These are phyloP conservation scores for Trypanosoma mega DNA, from an alignment of 208 protist genomes.

Conservation along the genomic window DNA sequence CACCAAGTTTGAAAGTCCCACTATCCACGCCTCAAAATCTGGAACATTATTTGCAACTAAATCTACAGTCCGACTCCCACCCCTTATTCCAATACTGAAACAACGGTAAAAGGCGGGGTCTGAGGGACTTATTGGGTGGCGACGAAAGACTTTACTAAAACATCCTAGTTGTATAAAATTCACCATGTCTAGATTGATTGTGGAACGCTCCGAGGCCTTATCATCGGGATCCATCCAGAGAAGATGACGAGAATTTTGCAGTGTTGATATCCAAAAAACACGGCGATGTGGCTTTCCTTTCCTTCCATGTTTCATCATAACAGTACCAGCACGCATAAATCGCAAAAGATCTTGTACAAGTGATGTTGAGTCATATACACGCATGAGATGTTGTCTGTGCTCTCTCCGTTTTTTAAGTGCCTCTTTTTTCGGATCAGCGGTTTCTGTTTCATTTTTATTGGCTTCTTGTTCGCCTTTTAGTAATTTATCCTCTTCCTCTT, in stretches of 20 bases:
- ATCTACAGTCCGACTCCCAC: conserved; percentile 87
- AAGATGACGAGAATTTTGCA: conserved; percentile 45
- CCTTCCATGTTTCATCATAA: conserved; percentile 92
- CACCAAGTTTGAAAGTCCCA: conserved; percentile 83
- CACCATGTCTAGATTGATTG: conserved; percentile 72
- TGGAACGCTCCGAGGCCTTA: conserved; percentile 49
- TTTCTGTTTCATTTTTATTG: background rate
- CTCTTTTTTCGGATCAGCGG: background rate
- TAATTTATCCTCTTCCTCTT: conserved; percentile 2
- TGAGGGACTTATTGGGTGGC: conserved; percentile 53
- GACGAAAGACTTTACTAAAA: conserved; percentile 91
- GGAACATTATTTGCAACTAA: conserved; percentile 80
- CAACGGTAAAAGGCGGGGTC: conserved; percentile 83
- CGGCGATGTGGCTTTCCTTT: conserved; percentile 86
- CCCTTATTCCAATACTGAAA: conserved; percentile 86
- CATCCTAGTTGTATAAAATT: conserved; percentile 88
- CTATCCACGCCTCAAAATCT: conserved; percentile 93
- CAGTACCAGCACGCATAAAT: conserved; percentile 77
- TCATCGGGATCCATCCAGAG: conserved; percentile 70
- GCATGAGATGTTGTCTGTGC: conserved; percentile 65
- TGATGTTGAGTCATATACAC: conserved; percentile 84
- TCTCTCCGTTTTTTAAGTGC: conserved; percentile 29
- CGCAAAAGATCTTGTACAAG: conserved; percentile 82
- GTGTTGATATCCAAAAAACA: conserved; percentile 82
- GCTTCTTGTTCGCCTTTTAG: background rate